A percentile compares a stretch with the other conserved stretches of the same genome.
Evolutionary conservation across 176 grass and related monocot species (phyloP).

Genomic region (Eleusine coracana): DNA sequence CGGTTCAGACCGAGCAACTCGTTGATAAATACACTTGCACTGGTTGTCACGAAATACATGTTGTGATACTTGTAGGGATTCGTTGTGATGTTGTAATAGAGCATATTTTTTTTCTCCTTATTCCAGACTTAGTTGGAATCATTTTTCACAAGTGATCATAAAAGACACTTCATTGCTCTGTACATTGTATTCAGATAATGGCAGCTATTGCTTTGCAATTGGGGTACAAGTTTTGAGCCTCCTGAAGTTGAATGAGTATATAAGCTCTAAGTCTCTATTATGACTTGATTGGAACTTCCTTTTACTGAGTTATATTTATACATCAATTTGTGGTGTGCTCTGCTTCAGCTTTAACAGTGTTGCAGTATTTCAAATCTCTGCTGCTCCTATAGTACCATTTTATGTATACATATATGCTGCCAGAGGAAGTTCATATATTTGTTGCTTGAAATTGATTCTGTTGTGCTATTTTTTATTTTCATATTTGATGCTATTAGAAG

Average conservation of each 20-base stretch:
- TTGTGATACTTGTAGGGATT: slow-evolving; percentile 24
- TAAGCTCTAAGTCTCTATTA: background rate
- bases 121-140: slow-evolving; percentile 27
- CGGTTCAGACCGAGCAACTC: slow-evolving; percentile 29
- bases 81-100: slow-evolving; percentile 47
- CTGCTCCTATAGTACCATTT: background rate
- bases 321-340: background rate
- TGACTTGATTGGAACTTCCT: slow-evolving; percentile 21
- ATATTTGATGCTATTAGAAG: background rate
- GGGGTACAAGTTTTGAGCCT: background rate
- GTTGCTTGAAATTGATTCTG: background rate
- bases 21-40: slow-evolving; percentile 24
- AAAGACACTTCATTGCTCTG: slow-evolving; percentile 42
- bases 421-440: background rate
- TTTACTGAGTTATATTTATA: background rate
- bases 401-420: background rate
- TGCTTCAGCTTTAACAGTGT: background rate
- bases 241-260: slow-evolving; percentile 38
- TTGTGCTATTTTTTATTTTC: background rate
- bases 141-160: slow-evolving; percentile 33
- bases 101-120: slow-evolving; percentile 11
- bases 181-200: slow-evolving; percentile 45
- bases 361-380: background rate
- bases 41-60: slow-evolving; percentile 19
- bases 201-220: slow-evolving; percentile 5